Conservation (phyloP, 2,329 filamentous ascomycete species). For the Metarhizium album region DNA sequence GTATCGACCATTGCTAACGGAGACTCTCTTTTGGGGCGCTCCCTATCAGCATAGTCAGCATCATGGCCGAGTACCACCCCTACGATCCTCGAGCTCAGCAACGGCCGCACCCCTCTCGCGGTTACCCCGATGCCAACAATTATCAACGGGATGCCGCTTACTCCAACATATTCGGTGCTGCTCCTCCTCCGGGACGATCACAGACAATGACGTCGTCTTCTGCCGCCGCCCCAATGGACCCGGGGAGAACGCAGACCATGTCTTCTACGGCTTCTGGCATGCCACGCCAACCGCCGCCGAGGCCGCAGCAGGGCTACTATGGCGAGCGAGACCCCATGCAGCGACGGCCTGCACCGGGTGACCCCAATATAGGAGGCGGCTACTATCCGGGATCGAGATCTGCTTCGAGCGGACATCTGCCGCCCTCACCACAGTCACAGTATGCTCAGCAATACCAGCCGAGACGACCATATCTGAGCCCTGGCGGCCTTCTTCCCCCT, state of each 20-base stretch:
- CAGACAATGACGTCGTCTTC: conserved; percentile 83
- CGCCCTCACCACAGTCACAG: conserved; percentile 31
- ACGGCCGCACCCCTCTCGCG: conserved; percentile 29
- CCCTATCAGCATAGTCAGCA: conserved; percentile 7
- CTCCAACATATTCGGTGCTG: conserved; percentile 85
- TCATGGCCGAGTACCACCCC: conserved; percentile 47
- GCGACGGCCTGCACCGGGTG: conserved; percentile 20
- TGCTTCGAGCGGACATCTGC: conserved; percentile 34
- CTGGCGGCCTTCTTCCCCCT: conserved; percentile 41
- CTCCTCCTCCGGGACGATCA: conserved; percentile 77
- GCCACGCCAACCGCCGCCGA: conserved; percentile 54
- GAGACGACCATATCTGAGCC: conserved; percentile 34
- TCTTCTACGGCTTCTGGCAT: conserved; percentile 42
- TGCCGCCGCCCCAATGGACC: conserved; percentile 39
- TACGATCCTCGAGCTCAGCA: conserved; percentile 38
- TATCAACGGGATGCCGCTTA: conserved; percentile 88
- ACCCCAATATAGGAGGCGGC: conserved; percentile 33
- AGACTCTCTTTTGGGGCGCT: neutral
- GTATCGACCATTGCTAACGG: neutral
- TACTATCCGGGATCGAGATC: conserved; percentile 45
- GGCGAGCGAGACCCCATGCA: conserved; percentile 19
- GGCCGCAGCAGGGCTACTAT: conserved; percentile 32
- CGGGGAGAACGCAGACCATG: conserved; percentile 72
- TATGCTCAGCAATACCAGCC: conserved; percentile 34
- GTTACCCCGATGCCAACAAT: conserved; percentile 41